Evolutionary conservation across 2,329 filamentous ascomycete genomes (phyloP), one percentile per base, ranked within the genome.

Genomic region (Hypoxylon sp.): DNA sequence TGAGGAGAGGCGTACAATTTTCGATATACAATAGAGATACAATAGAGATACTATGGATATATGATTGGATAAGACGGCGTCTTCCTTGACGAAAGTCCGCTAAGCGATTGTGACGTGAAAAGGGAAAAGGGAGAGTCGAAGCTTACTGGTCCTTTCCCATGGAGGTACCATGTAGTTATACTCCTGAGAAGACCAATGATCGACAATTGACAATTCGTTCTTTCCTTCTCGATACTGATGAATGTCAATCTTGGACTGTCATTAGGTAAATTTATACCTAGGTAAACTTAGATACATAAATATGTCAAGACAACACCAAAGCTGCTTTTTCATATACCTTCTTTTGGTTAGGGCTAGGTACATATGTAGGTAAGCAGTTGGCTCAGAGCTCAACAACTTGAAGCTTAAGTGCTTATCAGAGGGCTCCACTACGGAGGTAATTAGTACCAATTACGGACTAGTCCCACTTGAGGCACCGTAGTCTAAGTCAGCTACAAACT

Each of bases 351-450:
- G 21, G 41, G 25, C 23, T 46, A 23, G 19, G 50, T 64, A 57
- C 56, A 34, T 63, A n/a, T n/a, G n/a, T n/a, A n/a, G n/a, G n/a
- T 23, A 23, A 23, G 23, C 23, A 23, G 23, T 23, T n/a, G n/a
- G n/a, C n/a, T n/a, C n/a, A n/a, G n/a, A n/a, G 38, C 64, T 59
- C 67, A 64, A 64, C 60, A 64, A 64, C n/a, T n/a, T n/a, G n/a
- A n/a, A n/a, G n/a, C n/a, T n/a, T n/a, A n/a, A n/a, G n/a, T n/a
- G 67, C 63, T 69, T 67, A 67, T 61, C 52, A 38, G 32, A 28
- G 43, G 43, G 32, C 53, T 58, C 60, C 60, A 60, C 56, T 49
- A 53, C 50, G 36, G 14, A n/a, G 60, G 28, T 59, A 63, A 38
- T 60, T 63, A 52, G 55, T 63, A 52, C 63, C 49, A 53, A 21